Evolutionary conservation across 305 asterid species (phyloP).

Genomic region (Solanum hybrid): DNA sequence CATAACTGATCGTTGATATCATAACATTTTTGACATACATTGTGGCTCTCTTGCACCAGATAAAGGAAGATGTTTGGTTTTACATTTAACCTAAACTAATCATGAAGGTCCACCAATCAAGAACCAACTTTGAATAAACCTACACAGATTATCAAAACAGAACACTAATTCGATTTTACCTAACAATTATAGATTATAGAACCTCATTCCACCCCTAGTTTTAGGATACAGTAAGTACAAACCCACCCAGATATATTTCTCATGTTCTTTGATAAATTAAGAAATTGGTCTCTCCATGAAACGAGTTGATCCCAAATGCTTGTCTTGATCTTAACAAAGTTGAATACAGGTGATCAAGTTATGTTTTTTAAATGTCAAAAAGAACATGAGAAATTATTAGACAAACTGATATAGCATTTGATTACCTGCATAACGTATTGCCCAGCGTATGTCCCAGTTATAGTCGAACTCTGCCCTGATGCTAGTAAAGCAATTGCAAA

Average conservation of each 20-base stretch:
- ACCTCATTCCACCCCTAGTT: neutral
- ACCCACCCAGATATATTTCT: neutral
- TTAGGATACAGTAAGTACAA: neutral
- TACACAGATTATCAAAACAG: neutral
- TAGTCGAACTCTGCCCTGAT: slow-evolving; percentile 95
- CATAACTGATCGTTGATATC: neutral
- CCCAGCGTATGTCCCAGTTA: slow-evolving; percentile 96
- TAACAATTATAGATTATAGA: neutral
- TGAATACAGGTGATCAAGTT: neutral
- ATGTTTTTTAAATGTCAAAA: neutral
- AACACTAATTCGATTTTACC: neutral
- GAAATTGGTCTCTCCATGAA: neutral
- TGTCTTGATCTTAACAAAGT: neutral
- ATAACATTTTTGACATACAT: neutral
- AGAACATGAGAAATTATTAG: neutral
- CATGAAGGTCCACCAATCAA: neutral
- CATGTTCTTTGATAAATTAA: neutral
- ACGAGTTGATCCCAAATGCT: neutral
- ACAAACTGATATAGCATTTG: neutral
- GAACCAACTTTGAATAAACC: neutral
- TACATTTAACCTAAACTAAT: neutral
- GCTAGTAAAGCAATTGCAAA: slow-evolving; percentile 93
- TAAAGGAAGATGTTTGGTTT: neutral
- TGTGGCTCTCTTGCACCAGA: neutral
- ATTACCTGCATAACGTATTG: slow-evolving; percentile 94